These are phyloP conservation scores for Agrocybe praecox DNA, from an alignment of 768 basidiomycete species.

Conservation along the genomic window DNA sequence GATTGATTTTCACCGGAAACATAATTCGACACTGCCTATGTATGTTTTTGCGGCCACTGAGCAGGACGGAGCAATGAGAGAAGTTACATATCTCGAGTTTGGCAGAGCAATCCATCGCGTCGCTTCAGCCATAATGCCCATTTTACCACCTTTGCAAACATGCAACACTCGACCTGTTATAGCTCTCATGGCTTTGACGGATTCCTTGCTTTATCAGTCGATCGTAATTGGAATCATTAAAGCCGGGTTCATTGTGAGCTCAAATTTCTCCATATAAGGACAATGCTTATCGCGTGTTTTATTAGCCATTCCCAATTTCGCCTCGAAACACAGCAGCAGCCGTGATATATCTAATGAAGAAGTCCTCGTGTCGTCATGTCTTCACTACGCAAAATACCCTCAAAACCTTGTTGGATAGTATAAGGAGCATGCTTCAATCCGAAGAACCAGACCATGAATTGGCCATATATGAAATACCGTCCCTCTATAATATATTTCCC, in stretches of 20 bases:
- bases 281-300: background rate
- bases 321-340: conserved; percentile 37
- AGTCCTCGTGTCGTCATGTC: conserved; percentile 38
- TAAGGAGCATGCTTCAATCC: conserved; percentile 21
- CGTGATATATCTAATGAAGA: conserved; percentile 34
- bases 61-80: conserved; percentile 12
- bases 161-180: conserved; percentile 29
- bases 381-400: conserved; percentile 33
- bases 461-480: conserved; percentile 31
- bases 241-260: conserved; percentile 36
- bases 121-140: conserved; percentile 36
- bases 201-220: conserved; percentile 42
- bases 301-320: conserved; percentile 45
- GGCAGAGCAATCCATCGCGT: conserved; percentile 44
- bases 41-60: conserved; percentile 29
- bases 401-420: conserved; percentile 24
- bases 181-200: conserved; percentile 35
- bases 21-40: conserved; percentile 30
- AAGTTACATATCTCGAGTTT: conserved; percentile 45
- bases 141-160: conserved; percentile 12
- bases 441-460: conserved; percentile 21
- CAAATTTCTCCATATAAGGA: background rate
- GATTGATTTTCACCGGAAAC: conserved; percentile 31
- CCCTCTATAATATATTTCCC: conserved; percentile 35
- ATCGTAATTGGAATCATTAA: conserved; percentile 37